These are phyloP conservation scores for Penicillium pancosmium DNA, from an alignment of 495 filamentous ascomycete species.

Conservation along the genomic window DNA sequence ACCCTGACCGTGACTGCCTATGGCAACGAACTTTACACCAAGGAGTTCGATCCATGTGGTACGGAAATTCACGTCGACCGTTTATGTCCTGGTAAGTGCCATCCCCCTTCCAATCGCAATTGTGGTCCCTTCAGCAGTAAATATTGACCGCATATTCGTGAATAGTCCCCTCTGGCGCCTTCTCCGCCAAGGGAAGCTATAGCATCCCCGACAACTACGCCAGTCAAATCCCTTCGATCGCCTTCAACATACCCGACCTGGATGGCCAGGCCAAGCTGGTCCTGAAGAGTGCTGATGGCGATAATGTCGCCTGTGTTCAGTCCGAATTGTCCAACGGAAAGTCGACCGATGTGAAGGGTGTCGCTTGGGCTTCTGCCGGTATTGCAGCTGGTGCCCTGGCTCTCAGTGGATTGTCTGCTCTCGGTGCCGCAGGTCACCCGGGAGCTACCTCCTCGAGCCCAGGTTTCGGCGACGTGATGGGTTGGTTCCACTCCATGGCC, in stretches of 20 bases:
- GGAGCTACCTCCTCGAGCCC: slow-evolving; percentile 75
- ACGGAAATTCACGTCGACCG: slow-evolving; percentile 62
- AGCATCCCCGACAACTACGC: slow-evolving; percentile 70
- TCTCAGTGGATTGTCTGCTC: slow-evolving; percentile 71
- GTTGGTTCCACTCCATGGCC: slow-evolving; percentile 90
- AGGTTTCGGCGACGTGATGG: slow-evolving; percentile 82
- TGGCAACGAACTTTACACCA: slow-evolving; percentile 78
- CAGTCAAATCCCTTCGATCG: slow-evolving; percentile 80
- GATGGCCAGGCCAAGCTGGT: slow-evolving; percentile 82
- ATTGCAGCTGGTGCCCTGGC: slow-evolving; percentile 85
- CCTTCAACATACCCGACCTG: slow-evolving; percentile 89
- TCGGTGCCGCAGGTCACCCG: slow-evolving; percentile 62
- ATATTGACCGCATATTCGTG: slow-evolving; percentile 6
- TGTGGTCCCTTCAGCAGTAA: too few relatives aligned
- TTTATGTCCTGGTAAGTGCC: slow-evolving; percentile 77
- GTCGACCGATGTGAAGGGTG: slow-evolving; percentile 69
- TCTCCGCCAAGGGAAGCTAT: slow-evolving; percentile 71
- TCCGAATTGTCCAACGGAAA: slow-evolving; percentile 87
- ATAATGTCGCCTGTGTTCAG: slow-evolving; percentile 79
- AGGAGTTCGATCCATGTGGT: slow-evolving; percentile 81
- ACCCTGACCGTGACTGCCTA: slow-evolving; percentile 81
- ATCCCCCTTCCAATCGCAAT: neutral
- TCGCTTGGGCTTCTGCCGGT: slow-evolving; percentile 82
- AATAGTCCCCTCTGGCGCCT: slow-evolving; percentile 71
- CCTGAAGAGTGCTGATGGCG: slow-evolving; percentile 63